Conservation (phyloP, 345 rosid species). For the Salix brachista region DNA sequence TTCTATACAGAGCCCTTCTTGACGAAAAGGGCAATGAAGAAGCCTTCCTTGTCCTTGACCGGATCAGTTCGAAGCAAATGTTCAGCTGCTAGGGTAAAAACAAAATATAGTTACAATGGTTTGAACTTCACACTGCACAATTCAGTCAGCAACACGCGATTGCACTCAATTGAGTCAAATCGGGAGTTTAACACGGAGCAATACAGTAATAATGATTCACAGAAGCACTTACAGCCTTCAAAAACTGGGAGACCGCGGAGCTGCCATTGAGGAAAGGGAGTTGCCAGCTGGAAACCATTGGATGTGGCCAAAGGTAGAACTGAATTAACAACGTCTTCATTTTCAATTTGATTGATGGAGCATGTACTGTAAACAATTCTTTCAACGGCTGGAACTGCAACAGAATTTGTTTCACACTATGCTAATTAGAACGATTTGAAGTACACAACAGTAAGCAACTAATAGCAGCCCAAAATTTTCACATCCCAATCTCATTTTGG, state of each 20-base stretch:
- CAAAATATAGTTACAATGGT: background rate
- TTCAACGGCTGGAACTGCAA: constrained; percentile 58
- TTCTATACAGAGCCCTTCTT: constrained; percentile 7
- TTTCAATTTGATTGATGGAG: constrained; percentile 79
- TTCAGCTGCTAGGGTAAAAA: constrained; percentile 27
- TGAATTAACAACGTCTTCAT: constrained; percentile 76
- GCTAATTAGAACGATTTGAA: background rate
- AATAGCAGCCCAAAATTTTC: no score
- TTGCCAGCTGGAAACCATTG: constrained; percentile 51
- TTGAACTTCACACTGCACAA: background rate
- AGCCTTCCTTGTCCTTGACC: constrained; percentile 75
- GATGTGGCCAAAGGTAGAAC: constrained; percentile 51
- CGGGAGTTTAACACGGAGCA: no score
- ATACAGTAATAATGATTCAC: background rate
- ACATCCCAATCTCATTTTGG: no score
- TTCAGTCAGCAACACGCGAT: background rate
- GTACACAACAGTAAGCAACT: background rate
- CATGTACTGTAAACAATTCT: constrained; percentile 88
- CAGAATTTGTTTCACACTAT: no score
- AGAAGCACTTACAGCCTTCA: constrained; percentile 54
- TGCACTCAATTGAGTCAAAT: background rate
- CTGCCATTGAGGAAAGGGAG: constrained; percentile 73
- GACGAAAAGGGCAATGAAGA: constrained; percentile 68
- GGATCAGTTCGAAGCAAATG: constrained; percentile 48
- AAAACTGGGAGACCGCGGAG: constrained; percentile 73